phyloP scores from a whole-genome alignment of 805 yeast genomes.

The Lipomyces spencermartinsiae region DNA sequence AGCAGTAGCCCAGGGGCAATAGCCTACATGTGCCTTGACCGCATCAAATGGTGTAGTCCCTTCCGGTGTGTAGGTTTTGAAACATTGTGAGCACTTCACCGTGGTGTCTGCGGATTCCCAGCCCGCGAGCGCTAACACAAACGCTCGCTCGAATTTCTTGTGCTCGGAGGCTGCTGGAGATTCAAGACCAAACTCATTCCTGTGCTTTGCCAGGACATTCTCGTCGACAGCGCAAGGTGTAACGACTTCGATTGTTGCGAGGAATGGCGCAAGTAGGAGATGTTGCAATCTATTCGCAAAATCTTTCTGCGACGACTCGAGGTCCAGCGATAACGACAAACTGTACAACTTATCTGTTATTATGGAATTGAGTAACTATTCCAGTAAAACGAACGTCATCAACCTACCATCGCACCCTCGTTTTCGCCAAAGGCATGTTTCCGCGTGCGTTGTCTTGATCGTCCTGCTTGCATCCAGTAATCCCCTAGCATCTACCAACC shows the following conservation, averaged over 20 bases:
- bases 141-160: neutral
- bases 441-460: conserved; percentile 15
- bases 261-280: neutral
- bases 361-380: neutral
- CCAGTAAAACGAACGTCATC: neutral
- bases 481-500: neutral
- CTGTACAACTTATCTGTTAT: conserved; percentile 13
- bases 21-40: conserved; percentile 24
- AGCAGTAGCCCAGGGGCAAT: conserved; percentile 38
- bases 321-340: conserved; percentile 14
- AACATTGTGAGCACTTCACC: conserved; percentile 4
- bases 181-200: too few relatives aligned
- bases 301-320: neutral
- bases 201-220: neutral
- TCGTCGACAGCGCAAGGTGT: neutral
- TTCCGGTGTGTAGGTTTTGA: neutral
- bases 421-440: conserved; percentile 29
- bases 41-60: conserved; percentile 14
- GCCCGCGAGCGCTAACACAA: conserved; percentile 7
- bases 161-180: neutral
- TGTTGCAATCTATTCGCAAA: conserved; percentile 12
- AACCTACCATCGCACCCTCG: conserved; percentile 32
- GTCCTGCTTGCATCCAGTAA: neutral
- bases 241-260: neutral
- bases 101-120: conserved; percentile 10